These are phyloP conservation scores for Neopestalotiopsis clavispora DNA, from an alignment of 2,329 filamentous ascomycete genomes.

Conservation along the genomic window DNA sequence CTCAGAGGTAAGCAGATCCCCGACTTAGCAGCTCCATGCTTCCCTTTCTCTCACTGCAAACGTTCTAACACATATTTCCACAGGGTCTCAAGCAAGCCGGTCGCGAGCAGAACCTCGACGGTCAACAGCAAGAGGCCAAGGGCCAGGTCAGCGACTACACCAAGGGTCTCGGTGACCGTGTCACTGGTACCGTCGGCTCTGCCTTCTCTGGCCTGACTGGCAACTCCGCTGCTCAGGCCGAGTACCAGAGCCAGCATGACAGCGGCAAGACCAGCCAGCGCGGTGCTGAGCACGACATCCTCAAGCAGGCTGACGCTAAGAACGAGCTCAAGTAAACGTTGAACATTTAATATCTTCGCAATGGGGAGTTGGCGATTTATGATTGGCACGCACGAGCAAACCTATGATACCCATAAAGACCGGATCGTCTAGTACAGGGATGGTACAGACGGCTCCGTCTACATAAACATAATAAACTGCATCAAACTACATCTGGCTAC, in stretches of 20 bases:
- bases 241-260: slow-evolving; percentile 75
- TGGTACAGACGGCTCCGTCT: background rate
- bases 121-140: slow-evolving; percentile 80
- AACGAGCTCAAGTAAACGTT: slow-evolving; percentile 13
- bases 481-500: background rate
- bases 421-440: background rate
- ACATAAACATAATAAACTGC: background rate
- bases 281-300: slow-evolving; percentile 79
- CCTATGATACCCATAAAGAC: slow-evolving; percentile 10
- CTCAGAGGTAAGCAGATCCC: slow-evolving; percentile 15
- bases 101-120: slow-evolving; percentile 77
- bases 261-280: slow-evolving; percentile 83
- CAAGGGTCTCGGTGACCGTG: slow-evolving; percentile 68
- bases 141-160: slow-evolving; percentile 80
- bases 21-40: background rate
- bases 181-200: slow-evolving; percentile 72
- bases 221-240: slow-evolving; percentile 66
- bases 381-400: background rate
- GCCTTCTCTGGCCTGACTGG: slow-evolving; percentile 76
- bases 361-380: background rate
- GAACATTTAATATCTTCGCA: background rate
- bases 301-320: slow-evolving; percentile 68
- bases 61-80: slow-evolving; percentile 29
- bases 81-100: slow-evolving; percentile 73
- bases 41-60: background rate